phyloP scores from a whole-genome alignment of 192 early-diverging fungal species.

The Backusella sp. region DNA sequence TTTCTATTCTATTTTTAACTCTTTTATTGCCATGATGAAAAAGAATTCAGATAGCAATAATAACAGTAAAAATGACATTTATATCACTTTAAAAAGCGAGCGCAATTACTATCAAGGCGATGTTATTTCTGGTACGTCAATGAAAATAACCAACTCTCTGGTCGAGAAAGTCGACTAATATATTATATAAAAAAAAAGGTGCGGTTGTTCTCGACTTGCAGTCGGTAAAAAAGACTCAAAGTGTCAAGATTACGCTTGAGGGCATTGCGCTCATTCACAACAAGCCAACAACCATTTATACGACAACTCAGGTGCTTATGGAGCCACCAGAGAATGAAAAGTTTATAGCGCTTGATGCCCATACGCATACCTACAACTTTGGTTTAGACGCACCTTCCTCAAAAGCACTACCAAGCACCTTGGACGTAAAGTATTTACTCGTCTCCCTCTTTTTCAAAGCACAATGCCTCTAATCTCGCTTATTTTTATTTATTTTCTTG shows the following conservation, averaged over 20 bases:
- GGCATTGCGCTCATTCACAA: neutral
- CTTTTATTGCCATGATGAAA: neutral
- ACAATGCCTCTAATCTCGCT: neutral
- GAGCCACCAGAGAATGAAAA: neutral
- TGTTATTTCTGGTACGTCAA: neutral
- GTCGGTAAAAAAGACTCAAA: neutral
- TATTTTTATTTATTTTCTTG: too few species aligned
- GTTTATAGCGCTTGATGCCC: neutral
- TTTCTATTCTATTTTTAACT: neutral
- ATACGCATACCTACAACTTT: neutral
- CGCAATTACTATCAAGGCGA: constrained; percentile 6
- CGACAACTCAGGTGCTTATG: neutral
- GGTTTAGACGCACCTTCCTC: neutral
- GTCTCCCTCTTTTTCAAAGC: too few species aligned
- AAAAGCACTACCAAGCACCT: neutral
- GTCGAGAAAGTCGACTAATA: too few species aligned
- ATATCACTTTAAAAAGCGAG: neutral
- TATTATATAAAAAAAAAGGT: neutral
- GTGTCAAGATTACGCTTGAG: neutral
- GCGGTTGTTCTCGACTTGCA: neutral
- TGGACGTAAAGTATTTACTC: neutral
- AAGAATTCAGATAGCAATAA: neutral
- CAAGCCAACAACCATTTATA: neutral
- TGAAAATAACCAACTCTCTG: neutral
- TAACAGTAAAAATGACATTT: neutral